Conservation (phyloP, 192 early-diverging fungal species). For the Coemansia sp. region DNA sequence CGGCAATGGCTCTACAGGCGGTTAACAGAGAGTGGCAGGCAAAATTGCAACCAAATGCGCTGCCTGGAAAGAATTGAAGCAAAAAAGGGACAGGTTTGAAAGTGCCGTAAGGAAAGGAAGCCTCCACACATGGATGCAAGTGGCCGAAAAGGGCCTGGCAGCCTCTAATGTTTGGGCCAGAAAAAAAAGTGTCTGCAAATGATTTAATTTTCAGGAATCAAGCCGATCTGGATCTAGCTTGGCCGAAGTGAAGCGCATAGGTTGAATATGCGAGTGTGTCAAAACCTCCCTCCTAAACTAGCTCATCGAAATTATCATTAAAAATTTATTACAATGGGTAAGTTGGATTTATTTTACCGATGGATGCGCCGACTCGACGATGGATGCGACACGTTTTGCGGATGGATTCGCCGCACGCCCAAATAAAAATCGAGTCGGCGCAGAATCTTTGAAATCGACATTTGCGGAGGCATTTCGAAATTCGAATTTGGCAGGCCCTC, state of each 20-base stretch:
- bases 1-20: background rate
- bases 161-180: background rate
- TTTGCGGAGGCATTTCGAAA: background rate
- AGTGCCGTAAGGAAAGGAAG: background rate
- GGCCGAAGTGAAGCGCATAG: background rate
- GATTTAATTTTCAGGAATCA: background rate
- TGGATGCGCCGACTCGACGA: background rate
- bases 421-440: background rate
- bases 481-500: background rate
- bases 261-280: background rate
- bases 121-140: background rate
- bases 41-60: background rate
- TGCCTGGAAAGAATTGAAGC: background rate
- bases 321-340: slow-evolving; percentile 10
- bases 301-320: slow-evolving; percentile 6
- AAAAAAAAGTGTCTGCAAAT: background rate
- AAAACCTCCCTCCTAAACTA: slow-evolving; percentile 2
- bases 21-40: background rate
- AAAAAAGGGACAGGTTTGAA: background rate
- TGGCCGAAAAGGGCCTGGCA: background rate
- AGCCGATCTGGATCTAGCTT: background rate
- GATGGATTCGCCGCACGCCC: background rate
- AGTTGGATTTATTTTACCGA: background rate
- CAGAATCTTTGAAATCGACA: background rate
- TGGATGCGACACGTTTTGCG: slow-evolving; percentile 11